Base-by-base conservation (phyloP, 1,139 yeast species). In the Candida glucosophila region DNA sequence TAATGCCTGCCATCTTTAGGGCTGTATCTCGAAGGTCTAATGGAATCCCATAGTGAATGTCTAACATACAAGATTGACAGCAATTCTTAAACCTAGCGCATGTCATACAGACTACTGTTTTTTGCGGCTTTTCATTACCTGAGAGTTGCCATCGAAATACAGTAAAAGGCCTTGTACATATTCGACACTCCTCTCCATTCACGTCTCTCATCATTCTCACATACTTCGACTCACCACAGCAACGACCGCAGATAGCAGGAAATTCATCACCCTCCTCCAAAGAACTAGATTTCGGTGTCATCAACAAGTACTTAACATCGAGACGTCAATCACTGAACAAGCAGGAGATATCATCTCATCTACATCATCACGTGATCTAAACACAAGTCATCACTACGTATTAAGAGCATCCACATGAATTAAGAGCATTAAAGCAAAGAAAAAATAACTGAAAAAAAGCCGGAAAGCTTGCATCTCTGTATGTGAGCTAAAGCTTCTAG, bases 51-150 rank as follows among this genome's bases (percentile, higher is more conserved):
- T 77, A 82, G 14, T 77, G 71, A 26, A 85, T 58, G 53, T 90
- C 97, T 22, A 81, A 53, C 73, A 85, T 69, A 47, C 98, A 90
- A 13, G 76, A 56, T 47, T 90, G 97, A 44, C 98, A 90, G 37
- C 94, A 80, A 52, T 82, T 79, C 36, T 78, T 68, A 24, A 78
- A 71, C 22, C 74, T 58, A 1, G 96, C 77, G 53, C 98, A 90
- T 0, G 88, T 75, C 20, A 58, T 48, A 50, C 98, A 86, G 13
- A 85, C 70, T 4, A 68, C 52, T 5, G 82, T 75, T 39, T 66
- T 70, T 32, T 62, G 62, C 26, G 63, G 44, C 30, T 60, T 55
- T 3, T 59, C 47, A 20, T 60, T 54, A 22, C 46, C 40, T 6
- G 53, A 44, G 6, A 59, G 53, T 26, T 67, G 68, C 93, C 95